Evolutionary conservation across 331 rosid species (phyloP).

Genomic region (Malus hybrid): DNA sequence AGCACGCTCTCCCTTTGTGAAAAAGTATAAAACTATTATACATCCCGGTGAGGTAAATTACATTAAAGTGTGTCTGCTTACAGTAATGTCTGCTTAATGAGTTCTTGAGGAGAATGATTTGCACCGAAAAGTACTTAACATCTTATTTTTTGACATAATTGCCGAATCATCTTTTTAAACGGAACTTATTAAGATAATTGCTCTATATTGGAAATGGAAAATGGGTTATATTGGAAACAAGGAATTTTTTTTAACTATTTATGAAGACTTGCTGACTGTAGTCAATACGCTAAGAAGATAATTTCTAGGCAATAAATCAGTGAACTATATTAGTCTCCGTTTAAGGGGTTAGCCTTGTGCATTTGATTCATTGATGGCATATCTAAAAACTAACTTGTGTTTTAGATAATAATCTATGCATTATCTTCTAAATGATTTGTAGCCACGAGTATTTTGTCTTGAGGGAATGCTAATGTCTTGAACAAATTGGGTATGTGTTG

Average conservation of each 20-base stretch:
- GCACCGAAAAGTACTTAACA: background rate
- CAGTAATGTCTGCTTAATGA: background rate
- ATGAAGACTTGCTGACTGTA: background rate
- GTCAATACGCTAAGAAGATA: background rate
- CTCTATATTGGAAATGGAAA: background rate
- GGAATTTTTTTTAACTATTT: background rate
- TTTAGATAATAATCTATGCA: background rate
- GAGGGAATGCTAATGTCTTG: background rate
- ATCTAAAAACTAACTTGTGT: background rate
- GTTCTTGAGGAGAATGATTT: background rate
- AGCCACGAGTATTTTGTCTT: background rate
- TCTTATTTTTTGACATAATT: background rate
- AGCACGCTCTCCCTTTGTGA: slow-evolving; percentile 36
- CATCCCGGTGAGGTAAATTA: slow-evolving; percentile 36
- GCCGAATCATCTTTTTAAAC: background rate
- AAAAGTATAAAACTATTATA: slow-evolving; percentile 32
- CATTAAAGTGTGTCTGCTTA: background rate
- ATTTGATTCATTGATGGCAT: background rate
- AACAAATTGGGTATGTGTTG: background rate
- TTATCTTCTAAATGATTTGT: background rate
- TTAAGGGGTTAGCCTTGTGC: background rate
- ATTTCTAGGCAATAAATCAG: background rate
- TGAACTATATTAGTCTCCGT: background rate
- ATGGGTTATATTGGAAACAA: background rate
- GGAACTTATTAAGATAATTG: background rate